Conservation (phyloP, 2,329 filamentous ascomycete genomes). For the Hyphodiscus sp. region DNA sequence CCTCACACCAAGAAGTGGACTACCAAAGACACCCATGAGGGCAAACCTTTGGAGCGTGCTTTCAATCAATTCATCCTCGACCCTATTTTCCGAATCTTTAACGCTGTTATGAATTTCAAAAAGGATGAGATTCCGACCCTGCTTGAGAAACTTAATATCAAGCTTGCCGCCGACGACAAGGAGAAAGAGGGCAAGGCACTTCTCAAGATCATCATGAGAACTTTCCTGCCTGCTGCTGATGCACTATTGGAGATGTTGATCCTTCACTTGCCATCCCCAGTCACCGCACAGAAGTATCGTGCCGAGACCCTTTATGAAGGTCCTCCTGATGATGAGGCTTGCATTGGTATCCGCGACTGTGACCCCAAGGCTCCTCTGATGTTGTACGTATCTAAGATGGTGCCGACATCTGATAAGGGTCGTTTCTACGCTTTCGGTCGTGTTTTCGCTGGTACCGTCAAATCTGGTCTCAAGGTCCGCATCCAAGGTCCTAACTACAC, state of each 20-base stretch:
- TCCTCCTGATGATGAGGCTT: slow-evolving; percentile 84
- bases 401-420: slow-evolving; percentile 98
- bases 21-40: slow-evolving; percentile 75
- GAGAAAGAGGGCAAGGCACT: slow-evolving; percentile 96
- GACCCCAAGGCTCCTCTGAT: slow-evolving; percentile 97
- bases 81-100: slow-evolving; percentile 99
- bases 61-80: slow-evolving; percentile 99
- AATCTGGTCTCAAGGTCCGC: slow-evolving; percentile 97
- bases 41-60: slow-evolving; percentile 88
- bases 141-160: slow-evolving; percentile 89
- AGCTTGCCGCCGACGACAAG: slow-evolving; percentile 79
- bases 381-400: slow-evolving; percentile 99
- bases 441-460: slow-evolving; percentile 99
- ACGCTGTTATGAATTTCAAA: slow-evolving; percentile 96
- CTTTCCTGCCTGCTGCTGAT: slow-evolving; percentile 97
- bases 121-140: slow-evolving; percentile 81
- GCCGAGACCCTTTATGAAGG: slow-evolving; percentile 98
- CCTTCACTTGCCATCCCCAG: slow-evolving; percentile 93
- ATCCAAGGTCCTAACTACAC: slow-evolving; percentile 99
- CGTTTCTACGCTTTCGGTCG: slow-evolving; percentile 99
- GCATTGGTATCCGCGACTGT: slow-evolving; percentile 97
- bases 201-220: slow-evolving; percentile 96
- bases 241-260: slow-evolving; percentile 99
- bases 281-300: slow-evolving; percentile 96
- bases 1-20: slow-evolving; percentile 99